Conservation (phyloP, 225 moss, liverwort and hornwort genomes). For the Neckera pumila region DNA sequence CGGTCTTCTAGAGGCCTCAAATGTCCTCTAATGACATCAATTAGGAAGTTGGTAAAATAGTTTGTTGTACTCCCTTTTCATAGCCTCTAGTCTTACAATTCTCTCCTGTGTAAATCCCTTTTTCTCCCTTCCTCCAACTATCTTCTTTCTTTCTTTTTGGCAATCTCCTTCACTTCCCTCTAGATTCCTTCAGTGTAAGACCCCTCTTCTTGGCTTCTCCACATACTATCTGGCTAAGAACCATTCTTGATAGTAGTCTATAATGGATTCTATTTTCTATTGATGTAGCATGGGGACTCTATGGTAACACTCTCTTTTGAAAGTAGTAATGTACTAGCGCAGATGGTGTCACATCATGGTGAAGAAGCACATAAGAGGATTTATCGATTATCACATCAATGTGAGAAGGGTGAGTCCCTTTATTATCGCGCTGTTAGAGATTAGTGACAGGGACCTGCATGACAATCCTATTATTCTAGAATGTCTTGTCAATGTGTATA, state of each 20-base stretch:
- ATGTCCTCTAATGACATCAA: too few relatives aligned
- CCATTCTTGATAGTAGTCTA: not conserved
- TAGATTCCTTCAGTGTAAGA: fast-evolving
- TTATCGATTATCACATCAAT: not conserved
- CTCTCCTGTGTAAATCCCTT: fast-evolving
- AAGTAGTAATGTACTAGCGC: fast-evolving
- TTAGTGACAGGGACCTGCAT: fast-evolving
- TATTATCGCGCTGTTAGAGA: fast-evolving
- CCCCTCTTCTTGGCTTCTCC: fast-evolving
- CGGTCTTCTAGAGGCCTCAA: too few relatives aligned
- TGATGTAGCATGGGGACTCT: fast-evolving
- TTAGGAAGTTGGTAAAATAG: fast-evolving
- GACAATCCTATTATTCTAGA: fast-evolving
- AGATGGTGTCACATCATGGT: not conserved
- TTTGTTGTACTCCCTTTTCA: not conserved
- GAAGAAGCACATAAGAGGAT: fast-evolving
- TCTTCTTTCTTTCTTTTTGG: fast-evolving
- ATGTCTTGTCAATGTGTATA: too few relatives aligned
- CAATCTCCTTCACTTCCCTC: fast-evolving
- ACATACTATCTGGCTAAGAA: fast-evolving
- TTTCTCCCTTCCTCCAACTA: fast-evolving
- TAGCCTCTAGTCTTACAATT: not conserved
- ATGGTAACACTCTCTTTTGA: fast-evolving
- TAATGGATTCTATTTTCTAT: fast-evolving
- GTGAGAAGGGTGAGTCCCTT: not conserved